Percentiles rank a stretch among this genome's conserved stretches.
phyloP scores from a whole-genome alignment of 2,329 filamentous ascomycete genomes.

The Chaetoscypha palmicola region DNA sequence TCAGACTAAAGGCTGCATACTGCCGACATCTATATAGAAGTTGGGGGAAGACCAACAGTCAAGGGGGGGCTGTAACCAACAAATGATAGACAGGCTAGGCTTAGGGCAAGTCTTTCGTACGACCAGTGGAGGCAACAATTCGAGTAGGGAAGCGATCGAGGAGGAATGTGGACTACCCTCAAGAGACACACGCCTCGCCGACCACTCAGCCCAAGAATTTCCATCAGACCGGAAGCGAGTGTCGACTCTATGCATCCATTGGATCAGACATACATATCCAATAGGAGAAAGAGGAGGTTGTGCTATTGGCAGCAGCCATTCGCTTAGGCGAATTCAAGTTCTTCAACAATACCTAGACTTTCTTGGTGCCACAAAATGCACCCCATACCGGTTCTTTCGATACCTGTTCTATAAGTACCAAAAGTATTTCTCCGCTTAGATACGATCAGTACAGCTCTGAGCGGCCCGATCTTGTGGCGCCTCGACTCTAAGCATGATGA shows the following conservation, averaged over 20 bases:
- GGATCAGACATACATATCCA: not conserved
- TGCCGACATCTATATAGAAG: constrained; percentile 1
- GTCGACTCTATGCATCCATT: not conserved
- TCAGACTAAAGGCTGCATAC: too few relatives aligned
- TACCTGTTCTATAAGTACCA: not conserved
- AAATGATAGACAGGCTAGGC: not conserved
- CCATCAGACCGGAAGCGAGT: constrained; percentile 3
- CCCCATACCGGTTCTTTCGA: not conserved
- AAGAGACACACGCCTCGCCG: not conserved
- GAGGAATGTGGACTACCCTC: not conserved
- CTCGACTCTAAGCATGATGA: too few relatives aligned
- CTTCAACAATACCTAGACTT: not conserved
- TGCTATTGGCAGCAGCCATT: not conserved
- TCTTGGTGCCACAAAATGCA: not conserved
- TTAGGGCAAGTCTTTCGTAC: not conserved
- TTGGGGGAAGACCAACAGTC: not conserved
- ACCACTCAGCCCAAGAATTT: constrained; percentile 2
- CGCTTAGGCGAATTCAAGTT: not conserved
- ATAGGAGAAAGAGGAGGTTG: not conserved
- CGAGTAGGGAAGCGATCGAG: not conserved
- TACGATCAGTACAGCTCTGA: too few relatives aligned
- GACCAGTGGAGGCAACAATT: constrained; percentile 1
- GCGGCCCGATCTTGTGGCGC: too few relatives aligned
- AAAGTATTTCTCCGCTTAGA: not conserved
- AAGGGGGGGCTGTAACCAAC: constrained; percentile 2